Percentiles rank a stretch among this genome's conserved stretches.
Conservation (phyloP, 2,329 filamentous ascomycete species). For the Fusarium coffeatum region DNA sequence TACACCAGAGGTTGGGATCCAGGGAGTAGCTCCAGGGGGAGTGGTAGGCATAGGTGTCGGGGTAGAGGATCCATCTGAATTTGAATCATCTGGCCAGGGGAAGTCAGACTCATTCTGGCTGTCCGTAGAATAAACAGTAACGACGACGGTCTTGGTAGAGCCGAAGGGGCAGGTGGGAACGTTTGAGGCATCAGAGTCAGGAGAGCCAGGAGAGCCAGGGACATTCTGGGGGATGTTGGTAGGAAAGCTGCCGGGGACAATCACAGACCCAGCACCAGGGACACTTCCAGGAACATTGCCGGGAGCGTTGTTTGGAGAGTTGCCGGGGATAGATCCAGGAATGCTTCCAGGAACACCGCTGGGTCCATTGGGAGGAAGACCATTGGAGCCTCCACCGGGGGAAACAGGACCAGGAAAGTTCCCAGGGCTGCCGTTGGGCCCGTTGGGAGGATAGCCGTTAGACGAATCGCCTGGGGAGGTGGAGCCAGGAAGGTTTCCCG, state of each 20-base stretch:
- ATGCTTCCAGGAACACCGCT: slow-evolving; percentile 13
- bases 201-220: slow-evolving; percentile 17
- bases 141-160: slow-evolving; percentile 59
- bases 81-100: slow-evolving; percentile 28
- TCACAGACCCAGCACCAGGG: background rate
- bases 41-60: slow-evolving; percentile 47
- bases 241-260: no score
- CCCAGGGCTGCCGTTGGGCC: slow-evolving; percentile 11
- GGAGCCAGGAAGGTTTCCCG: slow-evolving; percentile 8
- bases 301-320: slow-evolving; percentile 13
- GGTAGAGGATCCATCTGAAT: slow-evolving; percentile 35
- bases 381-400: slow-evolving; percentile 23
- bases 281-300: slow-evolving; percentile 13
- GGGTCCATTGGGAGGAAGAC: slow-evolving; percentile 22
- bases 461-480: slow-evolving; percentile 20
- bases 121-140: slow-evolving; percentile 57
- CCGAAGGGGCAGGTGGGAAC: slow-evolving; percentile 55
- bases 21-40: slow-evolving; percentile 38
- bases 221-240: slow-evolving; percentile 4
- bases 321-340: slow-evolving; percentile 14
- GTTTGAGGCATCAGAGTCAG: slow-evolving; percentile 18
- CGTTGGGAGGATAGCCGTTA: slow-evolving; percentile 23
- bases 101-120: slow-evolving; percentile 40
- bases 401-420: slow-evolving; percentile 20
- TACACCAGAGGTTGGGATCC: slow-evolving; percentile 32